phyloP scores from a whole-genome alignment of 352 stramenopile genomes.

The Phytophthora citrophthora region DNA sequence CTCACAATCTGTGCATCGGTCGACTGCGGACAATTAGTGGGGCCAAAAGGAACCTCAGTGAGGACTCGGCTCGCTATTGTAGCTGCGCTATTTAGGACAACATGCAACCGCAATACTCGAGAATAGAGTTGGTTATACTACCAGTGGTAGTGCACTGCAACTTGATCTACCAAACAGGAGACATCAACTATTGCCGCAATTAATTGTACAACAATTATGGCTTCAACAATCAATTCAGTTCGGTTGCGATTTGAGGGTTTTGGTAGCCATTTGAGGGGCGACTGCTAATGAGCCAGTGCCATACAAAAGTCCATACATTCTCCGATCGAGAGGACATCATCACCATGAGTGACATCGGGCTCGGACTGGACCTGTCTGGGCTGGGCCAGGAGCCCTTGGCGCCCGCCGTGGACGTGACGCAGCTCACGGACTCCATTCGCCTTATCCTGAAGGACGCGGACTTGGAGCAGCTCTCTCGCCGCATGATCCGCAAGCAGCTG shows the following conservation, averaged over 20 bases:
- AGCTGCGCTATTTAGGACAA: constrained; percentile 2
- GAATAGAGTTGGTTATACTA: not conserved
- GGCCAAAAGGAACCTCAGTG: not conserved
- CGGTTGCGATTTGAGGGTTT: constrained; percentile 6
- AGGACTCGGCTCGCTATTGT: not conserved
- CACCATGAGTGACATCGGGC: constrained; percentile 68
- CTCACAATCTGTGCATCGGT: constrained; percentile 25
- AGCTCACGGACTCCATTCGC: constrained; percentile 78
- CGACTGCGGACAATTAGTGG: not conserved
- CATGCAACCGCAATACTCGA: constrained; percentile 5
- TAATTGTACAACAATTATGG: constrained; percentile 9
- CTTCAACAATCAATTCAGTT: not conserved
- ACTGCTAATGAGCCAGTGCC: not conserved
- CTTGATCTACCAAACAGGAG: too few relatives aligned
- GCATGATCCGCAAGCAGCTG: constrained; percentile 89
- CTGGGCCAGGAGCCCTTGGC: constrained; percentile 47
- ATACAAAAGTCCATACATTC: constrained; percentile 12
- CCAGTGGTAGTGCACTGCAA: too few relatives aligned
- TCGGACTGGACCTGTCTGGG: constrained; percentile 65
- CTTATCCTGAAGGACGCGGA: constrained; percentile 81
- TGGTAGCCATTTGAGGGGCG: constrained; percentile 5
- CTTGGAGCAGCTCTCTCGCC: constrained; percentile 84
- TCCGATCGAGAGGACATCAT: constrained; percentile 3
- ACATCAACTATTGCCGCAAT: constrained; percentile 7
- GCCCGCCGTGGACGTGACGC: constrained; percentile 56